Evolutionary conservation across 352 stramenopile genomes (phyloP), one percentile per base, ranked within the genome.

Genomic region (Phytophthora litchii): DNA sequence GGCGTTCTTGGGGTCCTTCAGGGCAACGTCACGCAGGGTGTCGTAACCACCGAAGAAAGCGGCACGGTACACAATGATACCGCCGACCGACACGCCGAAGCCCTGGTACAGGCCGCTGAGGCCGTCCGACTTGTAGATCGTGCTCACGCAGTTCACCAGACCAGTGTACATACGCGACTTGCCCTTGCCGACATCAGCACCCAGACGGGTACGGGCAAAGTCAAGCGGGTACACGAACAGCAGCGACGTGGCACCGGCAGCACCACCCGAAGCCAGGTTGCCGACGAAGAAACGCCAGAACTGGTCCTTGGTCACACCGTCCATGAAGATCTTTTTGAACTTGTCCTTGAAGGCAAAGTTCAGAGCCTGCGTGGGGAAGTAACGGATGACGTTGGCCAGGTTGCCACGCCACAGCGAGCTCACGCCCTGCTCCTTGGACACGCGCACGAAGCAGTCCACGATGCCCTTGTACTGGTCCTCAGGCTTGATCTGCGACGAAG

Each of bases 1-100:
- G 35, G 86, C 85, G 42, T 88, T 95, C 78, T 92, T 93, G 32
- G 85, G 83, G 86, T 96, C 88, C 41, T 63, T 56, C 35, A 96
- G 74, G 12, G 84, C 66, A 34, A 96, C 53, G 68, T 97, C 95
- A 78, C 93, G 96, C 44, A 98, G 73, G 20, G 97, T 99, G 73
- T 99, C 97, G 86, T 99, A 99, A 74, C 98, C 88, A 78, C 97
- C 96, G 73, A 99, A 99, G 90, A 99, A 99, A 27, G 90, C 91
- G 56, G 95, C 96, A 87, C 97, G 96, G 96, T 99, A 99, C 61
- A 98, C 93, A 67, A 99, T 99, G 79, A 96, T 99, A 92, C 98
- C 97, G 78, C 96, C 85, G 52, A 99, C 88, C 47, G 97, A 99
- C 43, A 99, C 90, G 72, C 96, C 96, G 67, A 99, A 99, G 78